Evolutionary conservation across 2,329 filamentous ascomycete species (phyloP), one percentile per base, ranked within the genome.

Genomic region (Diplodia corticola): DNA sequence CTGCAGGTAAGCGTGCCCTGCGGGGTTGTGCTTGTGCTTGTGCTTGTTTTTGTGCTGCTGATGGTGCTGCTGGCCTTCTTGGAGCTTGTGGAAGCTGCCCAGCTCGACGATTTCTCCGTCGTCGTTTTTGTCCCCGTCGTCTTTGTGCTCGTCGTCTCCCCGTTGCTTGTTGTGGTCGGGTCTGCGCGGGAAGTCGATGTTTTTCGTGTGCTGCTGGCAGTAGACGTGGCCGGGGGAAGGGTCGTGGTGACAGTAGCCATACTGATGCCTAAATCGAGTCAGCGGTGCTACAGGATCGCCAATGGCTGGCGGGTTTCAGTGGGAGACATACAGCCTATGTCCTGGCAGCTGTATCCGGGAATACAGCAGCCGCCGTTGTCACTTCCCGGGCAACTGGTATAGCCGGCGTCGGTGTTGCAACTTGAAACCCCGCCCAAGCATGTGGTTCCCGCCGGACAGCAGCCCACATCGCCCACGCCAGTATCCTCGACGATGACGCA

Each of bases 311-410:
- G 4, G 33, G 33, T 3, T 24, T 13, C 20, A 30, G 22, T 20
- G 6, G 35, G 17, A 10, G 22, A 40, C 63, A 59, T 79, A 88
- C 91, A 94, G 26, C 91, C 91, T 66, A 88, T 80, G 20, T 88
- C 88, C 66, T 86, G 81, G 71, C 91, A 94, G 1, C 85, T 81
- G 72, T 87, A 93, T 4, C 89, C 90, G 0, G 87, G 82, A 12
- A 93, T 87, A 74, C 91, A 94, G 73, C 91, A 94, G 2, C 91
- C 91, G 15, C 90, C 91, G 3, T 90, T 91, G 0, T 88, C 75
- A 37, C 84, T 83, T 7, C 85, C 82, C 0, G 88, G 82, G 73
- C 91, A 94, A 57, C 86, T 85, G 12, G 85, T 85, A 67, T 90
- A 88, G 48, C 85, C 88, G 4, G 81, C 79, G 2, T 82, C 81